Conservation (phyloP, 176 grass and related monocot genomes). For the Thalia dealbata region DNA sequence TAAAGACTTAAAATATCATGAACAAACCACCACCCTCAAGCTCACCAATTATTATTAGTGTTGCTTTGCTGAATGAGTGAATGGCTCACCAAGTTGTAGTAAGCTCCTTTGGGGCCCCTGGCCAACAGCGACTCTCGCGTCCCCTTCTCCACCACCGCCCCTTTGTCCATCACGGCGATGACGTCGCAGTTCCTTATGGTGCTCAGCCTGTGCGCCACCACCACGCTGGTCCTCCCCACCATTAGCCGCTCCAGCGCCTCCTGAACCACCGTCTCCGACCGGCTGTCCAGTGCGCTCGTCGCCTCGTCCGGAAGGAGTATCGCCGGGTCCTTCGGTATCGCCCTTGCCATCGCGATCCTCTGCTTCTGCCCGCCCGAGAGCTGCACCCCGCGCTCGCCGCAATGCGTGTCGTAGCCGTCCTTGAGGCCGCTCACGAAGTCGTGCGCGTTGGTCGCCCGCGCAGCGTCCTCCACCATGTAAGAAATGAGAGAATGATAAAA, state of each 20-base stretch:
- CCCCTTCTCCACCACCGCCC: slow-evolving; percentile 40
- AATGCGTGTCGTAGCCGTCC: slow-evolving; percentile 36
- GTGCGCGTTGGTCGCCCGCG: not conserved
- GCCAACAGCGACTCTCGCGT: slow-evolving; percentile 35
- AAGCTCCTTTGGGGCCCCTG: slow-evolving; percentile 21
- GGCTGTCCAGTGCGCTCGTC: not conserved
- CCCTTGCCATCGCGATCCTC: not conserved
- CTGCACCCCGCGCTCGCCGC: slow-evolving; percentile 6
- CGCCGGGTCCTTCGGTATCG: slow-evolving; percentile 1
- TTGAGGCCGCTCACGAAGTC: slow-evolving; percentile 28
- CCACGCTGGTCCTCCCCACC: slow-evolving; percentile 35
- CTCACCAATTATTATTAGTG: not conserved
- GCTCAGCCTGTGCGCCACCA: slow-evolving; percentile 43
- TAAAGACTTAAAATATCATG: too few relatives aligned
- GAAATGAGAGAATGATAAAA: too few relatives aligned
- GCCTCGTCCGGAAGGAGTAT: not conserved
- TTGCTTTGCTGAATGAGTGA: slow-evolving; percentile 26
- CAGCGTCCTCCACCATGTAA: not conserved
- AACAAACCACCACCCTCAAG: not conserved
- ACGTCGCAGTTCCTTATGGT: slow-evolving; percentile 33
- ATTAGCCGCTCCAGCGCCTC: slow-evolving; percentile 42
- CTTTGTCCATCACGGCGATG: slow-evolving; percentile 40
- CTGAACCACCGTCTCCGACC: slow-evolving; percentile 42
- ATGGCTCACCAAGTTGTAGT: slow-evolving; percentile 42
- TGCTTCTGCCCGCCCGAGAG: not conserved